Evolutionary conservation across 1,284 basidiomycete genomes (phyloP), one percentile per base, ranked within the genome.

Genomic region (Austroboletus novae-zelandiae): DNA sequence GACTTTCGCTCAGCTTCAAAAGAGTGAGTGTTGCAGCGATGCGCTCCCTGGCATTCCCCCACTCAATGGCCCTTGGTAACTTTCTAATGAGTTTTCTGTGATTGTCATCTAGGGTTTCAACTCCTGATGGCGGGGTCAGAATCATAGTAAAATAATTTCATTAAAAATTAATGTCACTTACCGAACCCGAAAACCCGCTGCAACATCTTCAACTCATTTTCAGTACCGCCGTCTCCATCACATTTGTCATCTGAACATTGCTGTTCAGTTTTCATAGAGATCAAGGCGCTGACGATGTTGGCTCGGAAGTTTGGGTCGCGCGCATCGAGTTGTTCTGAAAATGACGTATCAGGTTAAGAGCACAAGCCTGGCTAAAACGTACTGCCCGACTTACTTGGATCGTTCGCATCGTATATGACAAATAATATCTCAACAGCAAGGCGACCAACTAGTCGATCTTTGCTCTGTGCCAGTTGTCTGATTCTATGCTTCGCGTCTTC

Each of bases 361-460:
- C 14, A 36, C 15, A 1, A 31, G 27, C 8, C 25, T 27, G 25
- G 25, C 25, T 27, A 6, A 27, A 20, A 9, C 14, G 23, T 4
- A 14, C 2, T 3, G 0, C 52, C 1, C 23, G 7, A 9, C 25
- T 27, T 45, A 58, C 65, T 14, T 39, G 1, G 17, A 0, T 58
- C 53, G 1, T 11, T 9, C 2, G 20, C 30, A 9, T 54, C 15
- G 6, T 52, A 58, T 0, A 67, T 25, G 1, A 46, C 40, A 27
- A 67, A 51, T 2, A 47, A 39, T 43, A 56, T 42, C 29, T 67
- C 61, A 3, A 59, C 52, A 9, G 63, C 59, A 5, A 67, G 51
- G 11, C 41, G 50, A 31, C 63, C 62, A n/a, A 67, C 41, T 1
- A 53, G 32, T 14, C 34, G 31, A 3, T 42, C 35, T 1, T 54